phyloP scores from a whole-genome alignment of 2,329 filamentous ascomycete species.

The Colletotrichum neosansevieriae region DNA sequence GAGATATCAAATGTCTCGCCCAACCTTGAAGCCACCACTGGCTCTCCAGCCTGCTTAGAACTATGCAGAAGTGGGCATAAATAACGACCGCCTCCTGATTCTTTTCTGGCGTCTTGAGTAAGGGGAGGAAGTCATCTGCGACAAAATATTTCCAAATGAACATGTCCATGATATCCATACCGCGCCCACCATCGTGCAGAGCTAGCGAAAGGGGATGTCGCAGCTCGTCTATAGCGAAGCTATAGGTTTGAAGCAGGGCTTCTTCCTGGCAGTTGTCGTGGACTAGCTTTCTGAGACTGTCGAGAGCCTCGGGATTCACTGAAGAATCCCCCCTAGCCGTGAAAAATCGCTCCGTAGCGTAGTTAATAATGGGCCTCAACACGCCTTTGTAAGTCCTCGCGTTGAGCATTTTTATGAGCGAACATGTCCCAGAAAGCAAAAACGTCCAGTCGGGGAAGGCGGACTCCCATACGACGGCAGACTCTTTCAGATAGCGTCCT shows the following conservation, averaged over 20 bases:
- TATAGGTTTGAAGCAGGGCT: conserved; percentile 38
- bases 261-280: conserved; percentile 37
- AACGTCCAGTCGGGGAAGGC: conserved; percentile 49
- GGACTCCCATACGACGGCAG: conserved; percentile 46
- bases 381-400: conserved; percentile 33
- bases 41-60: conserved; percentile 47
- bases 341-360: conserved; percentile 43
- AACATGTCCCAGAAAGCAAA: conserved; percentile 46
- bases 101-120: conserved; percentile 46
- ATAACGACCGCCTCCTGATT: conserved; percentile 49
- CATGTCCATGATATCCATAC: conserved; percentile 51
- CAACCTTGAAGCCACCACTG: conserved; percentile 55
- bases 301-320: conserved; percentile 29
- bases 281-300: conserved; percentile 40
- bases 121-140: conserved; percentile 50
- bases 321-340: conserved; percentile 23
- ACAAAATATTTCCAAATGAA: conserved; percentile 56
- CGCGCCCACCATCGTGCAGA: conserved; percentile 1
- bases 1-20: conserved; percentile 48
- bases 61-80: conserved; percentile 51
- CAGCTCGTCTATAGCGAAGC: conserved; percentile 40
- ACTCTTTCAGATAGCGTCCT: conserved; percentile 47
- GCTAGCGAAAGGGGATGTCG: conserved; percentile 34
- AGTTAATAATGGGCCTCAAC: conserved; percentile 40
- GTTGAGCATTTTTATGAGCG: conserved; percentile 44